Evolutionary conservation across 352 stramenopile species (phyloP).

Genomic region (Phytopythium aichiense): DNA sequence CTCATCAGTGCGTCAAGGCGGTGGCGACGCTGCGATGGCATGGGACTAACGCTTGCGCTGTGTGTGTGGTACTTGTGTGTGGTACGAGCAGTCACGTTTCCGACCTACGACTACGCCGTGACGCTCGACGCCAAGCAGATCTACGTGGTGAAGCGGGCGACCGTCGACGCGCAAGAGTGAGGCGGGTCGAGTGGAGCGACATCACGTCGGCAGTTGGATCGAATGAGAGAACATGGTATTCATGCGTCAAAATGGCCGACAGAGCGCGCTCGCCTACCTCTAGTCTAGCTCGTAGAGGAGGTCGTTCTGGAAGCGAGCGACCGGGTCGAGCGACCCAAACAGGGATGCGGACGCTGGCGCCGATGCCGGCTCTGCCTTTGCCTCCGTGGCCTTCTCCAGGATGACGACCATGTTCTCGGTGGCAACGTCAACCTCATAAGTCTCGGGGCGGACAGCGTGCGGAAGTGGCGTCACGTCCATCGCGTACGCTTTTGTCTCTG

Average conservation of each 20-base stretch:
- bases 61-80: slow-evolving; percentile 1
- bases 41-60: neutral
- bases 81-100: slow-evolving; percentile 44
- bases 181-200: neutral
- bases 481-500: slow-evolving; percentile 21
- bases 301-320: slow-evolving; percentile 65
- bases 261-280: neutral
- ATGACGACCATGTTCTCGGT: slow-evolving; percentile 76
- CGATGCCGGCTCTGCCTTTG: neutral
- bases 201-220: neutral
- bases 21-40: neutral
- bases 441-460: slow-evolving; percentile 22
- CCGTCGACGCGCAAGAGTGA: slow-evolving; percentile 20
- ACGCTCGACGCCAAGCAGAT: slow-evolving; percentile 59
- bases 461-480: slow-evolving; percentile 25
- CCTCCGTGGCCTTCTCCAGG: slow-evolving; percentile 27
- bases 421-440: slow-evolving; percentile 44
- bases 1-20: slow-evolving; percentile 39
- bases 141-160: slow-evolving; percentile 72
- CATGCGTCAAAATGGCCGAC: neutral
- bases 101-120: slow-evolving; percentile 62
- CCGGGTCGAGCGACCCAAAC: slow-evolving; percentile 8
- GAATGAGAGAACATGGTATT: neutral
- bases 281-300: slow-evolving; percentile 70
- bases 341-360: slow-evolving; percentile 3